Conservation (phyloP, 768 basidiomycete species). For the Tephrocybe sp. region DNA sequence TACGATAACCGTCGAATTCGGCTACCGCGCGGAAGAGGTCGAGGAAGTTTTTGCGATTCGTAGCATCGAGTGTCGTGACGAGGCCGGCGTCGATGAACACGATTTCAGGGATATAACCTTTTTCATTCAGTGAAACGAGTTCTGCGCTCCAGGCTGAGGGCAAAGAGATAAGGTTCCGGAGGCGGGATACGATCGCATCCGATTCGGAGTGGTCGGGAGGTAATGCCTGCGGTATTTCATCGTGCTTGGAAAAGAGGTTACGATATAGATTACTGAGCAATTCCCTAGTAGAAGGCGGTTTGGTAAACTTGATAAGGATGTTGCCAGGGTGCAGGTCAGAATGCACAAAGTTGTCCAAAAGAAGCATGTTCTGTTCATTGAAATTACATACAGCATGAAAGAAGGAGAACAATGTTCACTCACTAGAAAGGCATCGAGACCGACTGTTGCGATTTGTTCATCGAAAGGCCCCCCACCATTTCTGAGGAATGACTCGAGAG, state of each 20-base stretch:
- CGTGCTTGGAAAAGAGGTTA: slow-evolving; percentile 44
- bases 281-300: slow-evolving; percentile 70
- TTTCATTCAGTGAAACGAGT: slow-evolving; percentile 55
- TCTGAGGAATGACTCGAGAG: slow-evolving; percentile 80
- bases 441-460: slow-evolving; percentile 85
- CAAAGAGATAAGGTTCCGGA: slow-evolving; percentile 59
- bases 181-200: slow-evolving; percentile 65
- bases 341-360: slow-evolving; percentile 97
- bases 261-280: slow-evolving; percentile 62
- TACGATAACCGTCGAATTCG: slow-evolving; percentile 94
- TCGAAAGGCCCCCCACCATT: slow-evolving; percentile 95
- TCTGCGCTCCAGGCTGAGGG: slow-evolving; percentile 70
- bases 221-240: slow-evolving; percentile 23
- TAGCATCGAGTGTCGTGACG: slow-evolving; percentile 80
- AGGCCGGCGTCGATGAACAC: slow-evolving; percentile 97
- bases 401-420: slow-evolving; percentile 25
- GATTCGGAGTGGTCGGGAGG: slow-evolving; percentile 49
- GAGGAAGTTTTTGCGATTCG: slow-evolving; percentile 90
- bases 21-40: slow-evolving; percentile 96
- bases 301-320: slow-evolving; percentile 96
- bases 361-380: slow-evolving; percentile 82
- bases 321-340: slow-evolving; percentile 91
- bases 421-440: slow-evolving; percentile 93
- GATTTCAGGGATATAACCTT: slow-evolving; percentile 90
- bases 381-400: slow-evolving; percentile 2